These are phyloP conservation scores for Hygrocybe coccinea DNA, from an alignment of 768 basidiomycete species.

Conservation along the genomic window DNA sequence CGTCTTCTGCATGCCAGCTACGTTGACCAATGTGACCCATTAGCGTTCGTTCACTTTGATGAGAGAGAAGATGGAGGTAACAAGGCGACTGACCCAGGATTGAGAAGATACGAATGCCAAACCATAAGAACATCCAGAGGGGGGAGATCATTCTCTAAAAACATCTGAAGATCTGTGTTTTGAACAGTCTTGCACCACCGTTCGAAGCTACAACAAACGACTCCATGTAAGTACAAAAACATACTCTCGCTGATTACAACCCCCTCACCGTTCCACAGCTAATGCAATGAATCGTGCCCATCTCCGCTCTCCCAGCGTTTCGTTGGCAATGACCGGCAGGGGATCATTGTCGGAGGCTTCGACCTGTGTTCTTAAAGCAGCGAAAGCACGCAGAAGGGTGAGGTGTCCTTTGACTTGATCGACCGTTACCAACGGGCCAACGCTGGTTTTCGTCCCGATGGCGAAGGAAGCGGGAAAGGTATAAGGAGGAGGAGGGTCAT, in stretches of 20 bases:
- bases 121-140: conserved; percentile 17
- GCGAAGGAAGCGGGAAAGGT: conserved; percentile 2
- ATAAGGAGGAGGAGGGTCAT: conserved; percentile 1
- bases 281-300: conserved; percentile 21
- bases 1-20: conserved; percentile 23
- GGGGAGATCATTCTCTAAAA: conserved; percentile 6
- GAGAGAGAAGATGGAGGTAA: not conserved
- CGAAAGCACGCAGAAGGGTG: conserved; percentile 16
- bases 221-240: not conserved
- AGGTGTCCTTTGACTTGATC: conserved; percentile 18
- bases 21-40: too few species aligned
- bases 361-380: conserved; percentile 13
- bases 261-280: conserved; percentile 18
- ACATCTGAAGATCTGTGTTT: not conserved
- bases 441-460: not conserved
- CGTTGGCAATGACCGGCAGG: not conserved
- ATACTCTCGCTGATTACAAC: not conserved
- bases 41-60: too few species aligned
- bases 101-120: conserved; percentile 16
- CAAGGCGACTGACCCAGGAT: conserved; percentile 6
- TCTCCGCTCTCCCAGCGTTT: conserved; percentile 6
- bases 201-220: conserved; percentile 17
- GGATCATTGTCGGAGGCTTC: conserved; percentile 5
- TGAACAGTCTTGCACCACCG: conserved; percentile 15
- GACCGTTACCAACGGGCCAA: not conserved